Evolutionary conservation across 140 eudicot species (phyloP), one percentile per base, ranked within the genome.

Genomic region (Flaveria floridana): DNA sequence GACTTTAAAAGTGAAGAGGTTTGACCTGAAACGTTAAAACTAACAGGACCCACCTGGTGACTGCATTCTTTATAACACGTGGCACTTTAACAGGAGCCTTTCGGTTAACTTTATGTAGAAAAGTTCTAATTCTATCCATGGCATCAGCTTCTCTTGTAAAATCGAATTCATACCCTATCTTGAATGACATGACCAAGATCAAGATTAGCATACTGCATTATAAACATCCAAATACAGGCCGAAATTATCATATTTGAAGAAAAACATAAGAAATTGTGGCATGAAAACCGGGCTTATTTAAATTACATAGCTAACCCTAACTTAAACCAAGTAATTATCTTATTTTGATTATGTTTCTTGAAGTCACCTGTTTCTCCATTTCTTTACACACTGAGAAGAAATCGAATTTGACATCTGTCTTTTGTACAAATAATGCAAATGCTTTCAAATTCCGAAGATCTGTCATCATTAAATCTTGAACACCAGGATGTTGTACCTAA

Each of bases 401-500:
- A 86, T 93, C 98, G 61, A 93, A 93, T 73, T 88, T 90, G 75
- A 93, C 71, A 69, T 93, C 98, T 37, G 96, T 90, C 84, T 90
- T 93, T 79, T 93, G 98, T 86, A 93, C 78, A 86, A 84, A 90
- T 19, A 93, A 77, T 15, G 98, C 97, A 72, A 93, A 90, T 79
- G 97, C 96, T 90, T 93, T 86, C 87, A 90, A 63, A 85, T 93
- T 93, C 25, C 85, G 86, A 71, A 93, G 83, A 85, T 93, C 98
- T 11, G 97, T 93, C 96, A 93, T 93, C 98, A 93, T 93, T 82
- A 93, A 81, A 46, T 90, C 91, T 82, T 89, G 97, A 71, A 90
- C 89, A 23, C 97, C 98, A 4, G 98, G 98, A 86, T 93, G 98
- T 78, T 93, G 98, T 42, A 93, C 96, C 98, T 93, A 74, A 21